Base-by-base conservation (phyloP, 2,329 filamentous ascomycete species). In the Colletotrichum tabaci region DNA sequence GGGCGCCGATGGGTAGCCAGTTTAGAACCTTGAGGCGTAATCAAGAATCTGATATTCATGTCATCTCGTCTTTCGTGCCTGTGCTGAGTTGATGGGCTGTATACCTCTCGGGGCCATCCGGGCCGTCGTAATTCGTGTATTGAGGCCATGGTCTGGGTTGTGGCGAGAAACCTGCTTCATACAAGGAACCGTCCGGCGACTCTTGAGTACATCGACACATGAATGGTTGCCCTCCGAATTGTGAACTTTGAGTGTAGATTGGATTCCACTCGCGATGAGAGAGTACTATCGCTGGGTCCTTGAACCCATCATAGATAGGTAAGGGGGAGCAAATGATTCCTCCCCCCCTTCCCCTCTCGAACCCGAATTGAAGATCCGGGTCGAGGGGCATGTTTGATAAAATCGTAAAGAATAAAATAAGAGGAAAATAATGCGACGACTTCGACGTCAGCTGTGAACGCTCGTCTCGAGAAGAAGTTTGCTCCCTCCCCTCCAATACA, bases 1-100 rank as follows among this genome's bases (percentile, higher is more conserved):
- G 47, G 38, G 47, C 49, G 35, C 21, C 66, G 13, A 74, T 42
- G n/a, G 69, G 55, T 58, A 65, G 61, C 64, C 66, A 70, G 56
- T 63, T 5, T 71, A 58, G 58, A 60, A 60, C 26, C 38, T 50
- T 8, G 8, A 38, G 68, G 68, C 16, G 71, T 71, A 47, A 67
- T 64, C 56, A 64, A 71, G 66, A 70, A 67, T 64, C 65, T 65
- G 56, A 55, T 38, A 60, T 53, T 38, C 15, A 46, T 46, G 8
- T 23, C 13, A 30, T 18, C 2, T 40, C 26, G 5, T 26, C 4
- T 12, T 4, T 21, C 10, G 5, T 26, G 13, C 6, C 10, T 23
- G n/a, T 26, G 21, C 13, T 23, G 10, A 26, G 49, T 1, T 13
- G 8, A 6, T 35, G 21, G 13, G 7, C 42, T n/a, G 5, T 10